A percentile compares a stretch with the other conserved stretches of the same genome.
Conservation (phyloP, 768 basidiomycete genomes). For the Rhodocollybia butyracea region DNA sequence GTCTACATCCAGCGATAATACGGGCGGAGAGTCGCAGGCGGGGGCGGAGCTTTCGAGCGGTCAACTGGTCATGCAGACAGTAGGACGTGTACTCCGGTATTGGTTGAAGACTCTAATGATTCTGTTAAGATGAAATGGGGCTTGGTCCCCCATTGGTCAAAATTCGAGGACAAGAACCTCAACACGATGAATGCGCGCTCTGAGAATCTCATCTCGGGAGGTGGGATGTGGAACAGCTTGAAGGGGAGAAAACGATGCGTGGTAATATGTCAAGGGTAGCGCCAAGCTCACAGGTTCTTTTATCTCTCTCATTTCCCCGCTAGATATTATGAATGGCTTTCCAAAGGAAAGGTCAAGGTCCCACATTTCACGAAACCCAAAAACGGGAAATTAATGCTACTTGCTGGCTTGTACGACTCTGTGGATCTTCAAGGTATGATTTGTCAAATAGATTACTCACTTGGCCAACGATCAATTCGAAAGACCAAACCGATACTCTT, state of each 20-base stretch:
- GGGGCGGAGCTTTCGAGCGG: constrained; percentile 5
- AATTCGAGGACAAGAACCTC: constrained; percentile 64
- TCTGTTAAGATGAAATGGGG: constrained; percentile 75
- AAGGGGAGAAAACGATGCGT: constrained; percentile 83
- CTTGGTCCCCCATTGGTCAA: constrained; percentile 80
- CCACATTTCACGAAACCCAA: constrained; percentile 61
- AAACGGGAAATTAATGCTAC: constrained; percentile 65
- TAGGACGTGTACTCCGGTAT: neutral
- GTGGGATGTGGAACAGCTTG: constrained; percentile 83
- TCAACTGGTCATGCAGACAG: constrained; percentile 58
- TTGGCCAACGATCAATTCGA: neutral
- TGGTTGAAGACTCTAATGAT: neutral
- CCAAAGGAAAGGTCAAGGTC: constrained; percentile 57
- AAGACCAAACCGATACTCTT: constrained; percentile 53
- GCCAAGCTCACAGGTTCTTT: neutral
- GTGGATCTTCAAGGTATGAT: constrained; percentile 60
- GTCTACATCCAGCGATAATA: too few relatives aligned
- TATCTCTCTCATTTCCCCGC: neutral
- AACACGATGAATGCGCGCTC: constrained; percentile 90
- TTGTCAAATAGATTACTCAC: neutral
- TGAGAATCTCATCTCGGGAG: constrained; percentile 72
- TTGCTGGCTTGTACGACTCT: constrained; percentile 87
- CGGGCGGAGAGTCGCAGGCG: neutral
- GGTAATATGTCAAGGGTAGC: constrained; percentile 76
- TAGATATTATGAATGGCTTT: constrained; percentile 95